Base-by-base conservation (phyloP, 73 alveolate genomes). In the Paraurostyla sp. region DNA sequence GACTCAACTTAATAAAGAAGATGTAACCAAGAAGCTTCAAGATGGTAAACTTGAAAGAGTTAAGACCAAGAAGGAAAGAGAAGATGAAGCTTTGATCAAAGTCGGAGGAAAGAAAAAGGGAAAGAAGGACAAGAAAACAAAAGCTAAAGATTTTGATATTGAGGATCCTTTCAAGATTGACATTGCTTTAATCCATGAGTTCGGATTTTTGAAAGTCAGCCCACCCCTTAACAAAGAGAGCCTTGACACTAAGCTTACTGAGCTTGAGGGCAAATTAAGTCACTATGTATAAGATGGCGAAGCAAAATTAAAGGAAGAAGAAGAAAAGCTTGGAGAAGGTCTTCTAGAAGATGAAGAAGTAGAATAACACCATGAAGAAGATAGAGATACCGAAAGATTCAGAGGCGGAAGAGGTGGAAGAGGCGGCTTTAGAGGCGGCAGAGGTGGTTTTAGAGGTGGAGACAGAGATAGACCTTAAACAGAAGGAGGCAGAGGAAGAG, bases 61-160 rank as follows among this genome's bases (percentile, higher is more conserved):
- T 50, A 75, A 7, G 25, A 75, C 58, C 23, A 75, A 75, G 52
- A 29, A 49, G 23, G 87, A 75, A 35, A 43, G 87, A 32, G 87
- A 75, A 33, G 69, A 75, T 25, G 71, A 1, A 11, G 69, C 87
- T 16, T 32, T 75, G 22, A 49, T 75, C n/a, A 1, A 49, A 20
- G 49, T 75, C 33, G 87, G 87, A 6, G 87, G 87, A 22, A 49
- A 30, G 35, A 75, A 75, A 75, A 75, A 75, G 87, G 73, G 87
- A 9, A 25, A 23, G 7, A 25, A 56, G 73, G 22, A 23, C 15
- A 13, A 25, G n/a, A 23, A 75, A 29, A 18, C 38, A 22, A 69
- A 69, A 38, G 65, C 63, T 3, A 43, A 43, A 38, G 75, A 75
- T 7, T 2, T 33, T 32, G 73, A 46, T 3, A 75, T 22, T 3